Evolutionary conservation across 2,329 filamentous ascomycete genomes (phyloP).

Genomic region (Chrysoporthe austroafricana): DNA sequence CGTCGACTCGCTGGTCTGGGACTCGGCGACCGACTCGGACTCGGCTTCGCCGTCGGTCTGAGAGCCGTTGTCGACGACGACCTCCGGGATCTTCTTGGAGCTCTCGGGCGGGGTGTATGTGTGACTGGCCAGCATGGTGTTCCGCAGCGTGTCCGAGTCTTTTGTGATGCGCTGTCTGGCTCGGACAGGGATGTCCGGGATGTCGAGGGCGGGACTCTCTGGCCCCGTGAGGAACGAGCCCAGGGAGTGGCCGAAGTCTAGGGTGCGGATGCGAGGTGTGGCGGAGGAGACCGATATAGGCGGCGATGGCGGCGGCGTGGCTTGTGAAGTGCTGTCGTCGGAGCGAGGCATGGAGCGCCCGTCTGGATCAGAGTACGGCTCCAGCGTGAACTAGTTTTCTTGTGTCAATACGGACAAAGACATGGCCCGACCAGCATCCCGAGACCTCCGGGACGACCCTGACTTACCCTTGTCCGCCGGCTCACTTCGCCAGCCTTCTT

Average conservation of each 20-base stretch:
- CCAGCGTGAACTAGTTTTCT: slow-evolving; percentile 24
- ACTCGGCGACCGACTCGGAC: slow-evolving; percentile 21
- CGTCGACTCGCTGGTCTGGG: slow-evolving; percentile 8
- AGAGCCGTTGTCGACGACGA: slow-evolving; percentile 18
- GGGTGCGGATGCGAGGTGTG: slow-evolving; percentile 34
- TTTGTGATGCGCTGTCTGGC: slow-evolving; percentile 30
- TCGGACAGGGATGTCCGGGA: slow-evolving; percentile 29
- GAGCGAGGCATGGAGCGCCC: slow-evolving; percentile 21
- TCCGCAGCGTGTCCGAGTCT: slow-evolving; percentile 33
- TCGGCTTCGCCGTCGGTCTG: slow-evolving; percentile 15
- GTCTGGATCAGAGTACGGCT: slow-evolving; percentile 25
- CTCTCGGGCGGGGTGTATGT: slow-evolving; percentile 32
- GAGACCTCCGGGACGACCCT: slow-evolving; percentile 20
- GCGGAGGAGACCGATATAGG: slow-evolving; percentile 27
- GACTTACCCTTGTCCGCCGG: slow-evolving; percentile 71
- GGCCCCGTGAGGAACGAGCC: slow-evolving; percentile 27
- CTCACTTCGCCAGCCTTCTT: slow-evolving; percentile 82
- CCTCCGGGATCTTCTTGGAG: slow-evolving; percentile 27
- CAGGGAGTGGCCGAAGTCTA: slow-evolving; percentile 32
- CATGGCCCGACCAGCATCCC: neutral
- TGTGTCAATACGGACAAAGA: slow-evolving; percentile 24
- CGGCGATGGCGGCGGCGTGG: slow-evolving; percentile 29
- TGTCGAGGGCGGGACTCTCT: slow-evolving; percentile 30
- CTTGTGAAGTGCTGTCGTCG: slow-evolving; percentile 25
- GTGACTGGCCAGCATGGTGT: slow-evolving; percentile 37